These are phyloP conservation scores for Halophytophthora batemanensis DNA, from an alignment of 352 stramenopile genomes.

Conservation along the genomic window DNA sequence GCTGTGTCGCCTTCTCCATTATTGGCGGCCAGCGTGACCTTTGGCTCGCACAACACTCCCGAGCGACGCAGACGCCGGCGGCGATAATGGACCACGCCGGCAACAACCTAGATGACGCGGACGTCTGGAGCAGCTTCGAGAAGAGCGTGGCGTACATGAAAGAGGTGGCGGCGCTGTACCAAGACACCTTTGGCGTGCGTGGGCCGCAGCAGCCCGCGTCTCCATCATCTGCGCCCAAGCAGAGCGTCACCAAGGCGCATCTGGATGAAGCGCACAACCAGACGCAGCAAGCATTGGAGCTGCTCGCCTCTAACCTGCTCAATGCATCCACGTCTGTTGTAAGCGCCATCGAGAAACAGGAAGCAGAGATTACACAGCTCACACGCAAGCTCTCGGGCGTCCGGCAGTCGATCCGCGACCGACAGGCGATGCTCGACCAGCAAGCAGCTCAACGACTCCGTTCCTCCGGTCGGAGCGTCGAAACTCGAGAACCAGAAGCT, in stretches of 20 bases:
- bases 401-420: conserved; percentile 12
- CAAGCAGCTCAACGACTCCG: conserved; percentile 15
- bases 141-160: conserved; percentile 54
- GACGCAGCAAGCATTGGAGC: conserved; percentile 45
- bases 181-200: conserved; percentile 32
- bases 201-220: conserved; percentile 1
- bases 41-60: too few species aligned
- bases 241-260: conserved; percentile 32
- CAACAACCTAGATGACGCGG: conserved; percentile 10
- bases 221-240: conserved; percentile 1
- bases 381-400: conserved; percentile 11
- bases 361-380: conserved; percentile 13
- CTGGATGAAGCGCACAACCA: conserved; percentile 45
- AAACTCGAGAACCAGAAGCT: too few species aligned
- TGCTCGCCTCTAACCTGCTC: conserved; percentile 59
- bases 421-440: conserved; percentile 13
- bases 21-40: neutral
- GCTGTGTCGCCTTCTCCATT: too few species aligned
- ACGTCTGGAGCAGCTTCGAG: conserved; percentile 46
- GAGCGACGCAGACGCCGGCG: neutral
- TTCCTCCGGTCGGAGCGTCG: neutral
- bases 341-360: conserved; percentile 36
- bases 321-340: conserved; percentile 42
- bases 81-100: neutral
- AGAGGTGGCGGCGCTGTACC: conserved; percentile 47